Evolutionary conservation across 2,329 filamentous ascomycete species (phyloP), one percentile per base, ranked within the genome.

Genomic region (Neocatenulostroma microsporum): DNA sequence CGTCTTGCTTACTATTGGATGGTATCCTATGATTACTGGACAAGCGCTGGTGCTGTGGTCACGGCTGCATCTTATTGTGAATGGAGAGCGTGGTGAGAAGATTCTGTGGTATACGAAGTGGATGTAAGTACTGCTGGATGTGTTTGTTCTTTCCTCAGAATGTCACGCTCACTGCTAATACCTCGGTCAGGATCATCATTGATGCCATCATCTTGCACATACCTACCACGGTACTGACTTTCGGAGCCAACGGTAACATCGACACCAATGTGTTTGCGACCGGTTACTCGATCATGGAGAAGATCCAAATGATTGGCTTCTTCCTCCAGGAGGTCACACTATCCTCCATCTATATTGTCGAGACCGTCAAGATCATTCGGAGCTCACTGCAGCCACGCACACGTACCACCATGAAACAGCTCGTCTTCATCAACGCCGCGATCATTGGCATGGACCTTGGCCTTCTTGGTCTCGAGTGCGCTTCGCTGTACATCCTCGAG

Each of bases 1-100:
- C 3, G 34, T 51, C 17, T 24, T 53, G 3, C 30, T 52, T 18
- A 63, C 62, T n/a, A 41, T 79, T 37, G 76, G 73, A 9, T 73
- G 76, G 71, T 72, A 70, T 53, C 48, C 60, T 2, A 78, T 80
- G 73, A 69, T 80, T 0, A 76, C 74, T 2, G 77, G 76, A 0
- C 44, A 48, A 33, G 34, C 39, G 8, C 28, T 37, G 8, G 76
- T 81, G 1, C 61, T 81, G 1, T 81, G 75, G 61, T 80, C 75
- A 0, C 67, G 77, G 5, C 64, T 81, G 1, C 74, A 80, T 49
- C 62, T 81, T 2, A 65, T 81, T 9, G 58, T 76, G 3, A 43
- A 35, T 6, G 49, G 47, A 12, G 39, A 45, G 19, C 67, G 67
- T 12, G 71, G 74, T 27, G 61, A 65, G 5, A 55, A 56, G 2